Percentiles rank a stretch among this genome's conserved stretches.
Evolutionary conservation across 1,284 basidiomycete species (phyloP).

Genomic region (Entoloma clypeatum): DNA sequence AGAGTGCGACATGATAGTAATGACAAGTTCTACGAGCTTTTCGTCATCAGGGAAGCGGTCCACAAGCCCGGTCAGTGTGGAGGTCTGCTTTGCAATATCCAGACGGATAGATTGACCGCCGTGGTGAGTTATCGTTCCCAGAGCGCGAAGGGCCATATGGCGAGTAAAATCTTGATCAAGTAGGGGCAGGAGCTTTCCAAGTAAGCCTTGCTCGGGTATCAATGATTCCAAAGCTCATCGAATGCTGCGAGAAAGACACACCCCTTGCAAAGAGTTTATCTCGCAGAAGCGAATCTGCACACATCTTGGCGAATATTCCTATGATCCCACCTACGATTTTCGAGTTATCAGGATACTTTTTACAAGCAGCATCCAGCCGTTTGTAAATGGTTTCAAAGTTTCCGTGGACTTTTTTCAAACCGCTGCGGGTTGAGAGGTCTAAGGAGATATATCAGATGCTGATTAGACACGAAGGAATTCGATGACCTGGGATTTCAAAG

Average conservation of each 20-base stretch:
- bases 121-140: conserved; percentile 59
- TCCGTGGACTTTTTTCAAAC: conserved; percentile 57
- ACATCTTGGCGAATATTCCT: conserved; percentile 62
- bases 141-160: conserved; percentile 49
- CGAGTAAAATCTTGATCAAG: conserved; percentile 43
- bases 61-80: conserved; percentile 41
- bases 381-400: conserved; percentile 49
- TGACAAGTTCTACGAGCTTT: conserved; percentile 45
- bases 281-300: conserved; percentile 51
- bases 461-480: background rate
- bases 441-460: background rate
- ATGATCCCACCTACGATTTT: conserved; percentile 51
- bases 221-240: background rate
- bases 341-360: conserved; percentile 33
- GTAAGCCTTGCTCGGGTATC: conserved; percentile 37
- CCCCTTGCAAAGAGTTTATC: conserved; percentile 56
- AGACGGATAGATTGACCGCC: conserved; percentile 47
- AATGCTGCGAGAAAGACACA: conserved; percentile 21
- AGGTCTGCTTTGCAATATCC: conserved; percentile 46
- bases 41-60: conserved; percentile 47
- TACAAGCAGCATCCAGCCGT: conserved; percentile 44
- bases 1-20: conserved; percentile 52
- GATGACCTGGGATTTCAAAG: conserved; percentile 50
- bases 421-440: conserved; percentile 54
- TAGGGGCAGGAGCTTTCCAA: conserved; percentile 51